These are phyloP conservation scores for Debaryomyces nepalensis DNA, from an alignment of 1,139 yeast genomes.

Conservation along the genomic window DNA sequence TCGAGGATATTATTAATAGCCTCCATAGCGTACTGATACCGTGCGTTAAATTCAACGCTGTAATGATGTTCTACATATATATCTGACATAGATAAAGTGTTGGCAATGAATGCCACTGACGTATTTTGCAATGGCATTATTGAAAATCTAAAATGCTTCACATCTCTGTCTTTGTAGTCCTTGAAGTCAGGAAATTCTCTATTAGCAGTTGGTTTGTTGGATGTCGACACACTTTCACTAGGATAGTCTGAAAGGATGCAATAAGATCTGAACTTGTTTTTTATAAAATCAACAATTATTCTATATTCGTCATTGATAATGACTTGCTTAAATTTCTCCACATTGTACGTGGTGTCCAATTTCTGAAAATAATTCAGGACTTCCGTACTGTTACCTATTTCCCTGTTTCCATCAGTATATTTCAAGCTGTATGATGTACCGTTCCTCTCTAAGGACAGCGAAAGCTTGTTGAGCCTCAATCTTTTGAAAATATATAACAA, in stretches of 20 bases:
- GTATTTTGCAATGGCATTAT: slow-evolving; percentile 48
- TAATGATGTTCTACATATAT: slow-evolving; percentile 56
- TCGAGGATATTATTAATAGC: slow-evolving; percentile 24
- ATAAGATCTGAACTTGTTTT: slow-evolving; percentile 65
- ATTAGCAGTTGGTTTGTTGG: slow-evolving; percentile 23
- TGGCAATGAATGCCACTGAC: slow-evolving; percentile 47
- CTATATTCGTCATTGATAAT: slow-evolving; percentile 60
- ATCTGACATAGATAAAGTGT: slow-evolving; percentile 32
- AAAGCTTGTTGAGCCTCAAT: slow-evolving; percentile 47
- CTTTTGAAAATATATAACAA: slow-evolving; percentile 60
- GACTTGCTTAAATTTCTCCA: slow-evolving; percentile 43
- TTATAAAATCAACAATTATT: slow-evolving; percentile 63
- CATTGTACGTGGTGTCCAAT: slow-evolving; percentile 59
- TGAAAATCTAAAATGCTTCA: slow-evolving; percentile 43
- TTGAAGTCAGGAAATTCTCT: slow-evolving; percentile 31
- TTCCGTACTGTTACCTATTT: slow-evolving; percentile 8
- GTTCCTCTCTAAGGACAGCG: slow-evolving; percentile 39
- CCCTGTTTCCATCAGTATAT: slow-evolving; percentile 19
- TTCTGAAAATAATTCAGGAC: slow-evolving; percentile 25
- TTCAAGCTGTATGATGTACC: slow-evolving; percentile 22
- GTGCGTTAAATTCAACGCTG: slow-evolving; percentile 18
- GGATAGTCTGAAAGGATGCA: slow-evolving; percentile 59
- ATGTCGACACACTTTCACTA: slow-evolving; percentile 23
- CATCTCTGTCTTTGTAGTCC: slow-evolving; percentile 31
- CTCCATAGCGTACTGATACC: slow-evolving; percentile 28